Percentiles rank a stretch among this genome's conserved stretches.
These are phyloP conservation scores for Claviceps citrina DNA, from an alignment of 2,329 filamentous ascomycete genomes.

Conservation along the genomic window DNA sequence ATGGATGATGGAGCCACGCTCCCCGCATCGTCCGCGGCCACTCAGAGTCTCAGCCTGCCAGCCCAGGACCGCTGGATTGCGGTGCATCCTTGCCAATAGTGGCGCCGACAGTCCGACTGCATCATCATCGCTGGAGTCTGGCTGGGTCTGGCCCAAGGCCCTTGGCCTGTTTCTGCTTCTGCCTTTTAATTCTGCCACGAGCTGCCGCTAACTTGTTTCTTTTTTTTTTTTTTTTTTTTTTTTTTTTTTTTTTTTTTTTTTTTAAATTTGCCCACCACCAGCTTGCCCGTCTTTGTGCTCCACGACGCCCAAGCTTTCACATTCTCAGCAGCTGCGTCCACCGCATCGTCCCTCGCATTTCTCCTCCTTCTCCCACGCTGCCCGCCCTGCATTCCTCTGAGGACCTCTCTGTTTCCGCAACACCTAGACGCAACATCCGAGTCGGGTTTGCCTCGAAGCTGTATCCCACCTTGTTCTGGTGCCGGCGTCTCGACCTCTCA, in stretches of 20 bases:
- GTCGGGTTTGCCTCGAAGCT: conserved; percentile 37
- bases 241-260: conserved; percentile 20
- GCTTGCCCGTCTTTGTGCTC: conserved; percentile 39
- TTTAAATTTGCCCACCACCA: conserved; percentile 13
- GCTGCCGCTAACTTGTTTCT: conserved; percentile 1
- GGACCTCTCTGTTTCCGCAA: conserved; percentile 8
- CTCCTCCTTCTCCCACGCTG: conserved; percentile 9
- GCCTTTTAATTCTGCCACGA: not conserved
- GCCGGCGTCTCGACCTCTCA: conserved; percentile 39
- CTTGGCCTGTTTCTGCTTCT: not conserved
- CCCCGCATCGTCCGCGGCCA: conserved; percentile 6
- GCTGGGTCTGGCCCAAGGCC: not conserved
- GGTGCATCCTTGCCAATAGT: conserved; percentile 5
- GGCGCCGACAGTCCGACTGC: conserved; percentile 6
- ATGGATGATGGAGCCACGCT: too few species aligned
- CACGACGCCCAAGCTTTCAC: conserved; percentile 30
- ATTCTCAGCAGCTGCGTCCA: too few species aligned
- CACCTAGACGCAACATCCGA: conserved; percentile 22
- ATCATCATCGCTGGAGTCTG: conserved; percentile 3
- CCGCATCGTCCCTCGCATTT: too few species aligned
- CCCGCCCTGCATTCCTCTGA: not conserved
- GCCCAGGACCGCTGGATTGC: too few species aligned
- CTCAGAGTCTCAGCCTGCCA: too few species aligned
- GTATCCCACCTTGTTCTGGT: conserved; percentile 37
- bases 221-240: too few species aligned